A percentile compares a stretch with the other conserved stretches of the same genome.
Evolutionary conservation across 345 rosid genomes (phyloP).

Genomic region (Crucihimalaya himalaica): DNA sequence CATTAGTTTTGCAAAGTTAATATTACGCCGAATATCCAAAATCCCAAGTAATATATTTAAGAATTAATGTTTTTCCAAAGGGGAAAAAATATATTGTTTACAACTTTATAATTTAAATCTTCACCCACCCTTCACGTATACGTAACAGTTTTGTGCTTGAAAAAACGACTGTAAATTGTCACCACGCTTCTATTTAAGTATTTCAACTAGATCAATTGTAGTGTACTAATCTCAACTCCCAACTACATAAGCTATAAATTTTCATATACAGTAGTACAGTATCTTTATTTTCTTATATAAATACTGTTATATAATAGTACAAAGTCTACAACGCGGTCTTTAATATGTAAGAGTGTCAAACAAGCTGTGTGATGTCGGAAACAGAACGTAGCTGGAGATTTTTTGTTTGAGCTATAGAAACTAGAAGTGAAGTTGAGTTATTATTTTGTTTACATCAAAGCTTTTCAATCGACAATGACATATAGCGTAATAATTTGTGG

Average conservation of each 20-base stretch:
- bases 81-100: not conserved
- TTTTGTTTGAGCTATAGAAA: no score
- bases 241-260: not conserved
- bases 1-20: not conserved
- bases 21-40: not conserved
- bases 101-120: not conserved
- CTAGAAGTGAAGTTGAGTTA: no score
- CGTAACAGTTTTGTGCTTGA: not conserved
- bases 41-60: not conserved
- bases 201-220: not conserved
- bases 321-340: not conserved
- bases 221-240: not conserved
- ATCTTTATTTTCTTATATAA: not conserved
- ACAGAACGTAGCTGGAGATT: no score
- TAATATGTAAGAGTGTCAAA: no score
- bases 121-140: not conserved
- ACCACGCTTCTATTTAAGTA: not conserved
- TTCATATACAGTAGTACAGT: no score
- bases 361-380: no score
- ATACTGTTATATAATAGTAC: not conserved
- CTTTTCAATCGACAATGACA: no score
- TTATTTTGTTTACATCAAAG: no score
- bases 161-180: not conserved
- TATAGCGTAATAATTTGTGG: no score
- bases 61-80: not conserved